Conservation (phyloP, 306 rosid genomes). For the Cucurbita pepo region DNA sequence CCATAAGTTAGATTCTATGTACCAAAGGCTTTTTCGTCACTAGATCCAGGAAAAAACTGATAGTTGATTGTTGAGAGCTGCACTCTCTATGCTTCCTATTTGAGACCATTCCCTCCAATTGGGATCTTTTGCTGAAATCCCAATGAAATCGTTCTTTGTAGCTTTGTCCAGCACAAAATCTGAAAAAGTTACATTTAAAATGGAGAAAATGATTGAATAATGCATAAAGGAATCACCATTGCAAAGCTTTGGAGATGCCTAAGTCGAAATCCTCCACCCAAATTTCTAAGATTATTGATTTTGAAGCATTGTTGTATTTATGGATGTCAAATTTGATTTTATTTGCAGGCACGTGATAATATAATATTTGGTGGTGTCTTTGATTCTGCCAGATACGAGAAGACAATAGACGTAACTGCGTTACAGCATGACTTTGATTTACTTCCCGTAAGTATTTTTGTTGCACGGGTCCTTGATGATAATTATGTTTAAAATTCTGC, state of each 20-base stretch:
- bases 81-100: no score
- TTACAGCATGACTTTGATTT: slow-evolving; percentile 24
- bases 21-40: no score
- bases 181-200: no score
- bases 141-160: no score
- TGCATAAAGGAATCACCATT: no score
- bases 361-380: slow-evolving; percentile 28
- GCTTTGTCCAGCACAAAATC: no score
- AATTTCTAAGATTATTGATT: background rate
- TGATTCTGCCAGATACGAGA: slow-evolving; percentile 19
- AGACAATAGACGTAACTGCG: slow-evolving; percentile 23
- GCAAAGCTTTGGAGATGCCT: background rate
- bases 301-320: background rate
- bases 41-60: no score
- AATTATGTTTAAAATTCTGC: background rate
- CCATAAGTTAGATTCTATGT: no score
- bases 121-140: no score
- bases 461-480: background rate
- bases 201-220: background rate
- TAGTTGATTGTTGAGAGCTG: no score
- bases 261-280: background rate
- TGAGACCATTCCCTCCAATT: no score
- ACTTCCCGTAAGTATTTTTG: no score
- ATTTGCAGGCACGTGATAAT: slow-evolving; percentile 32
- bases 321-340: background rate